A percentile compares a stretch with the other conserved stretches of the same genome.
phyloP scores from a whole-genome alignment of 148 eudicot genomes.

The Camellia granthamiana region DNA sequence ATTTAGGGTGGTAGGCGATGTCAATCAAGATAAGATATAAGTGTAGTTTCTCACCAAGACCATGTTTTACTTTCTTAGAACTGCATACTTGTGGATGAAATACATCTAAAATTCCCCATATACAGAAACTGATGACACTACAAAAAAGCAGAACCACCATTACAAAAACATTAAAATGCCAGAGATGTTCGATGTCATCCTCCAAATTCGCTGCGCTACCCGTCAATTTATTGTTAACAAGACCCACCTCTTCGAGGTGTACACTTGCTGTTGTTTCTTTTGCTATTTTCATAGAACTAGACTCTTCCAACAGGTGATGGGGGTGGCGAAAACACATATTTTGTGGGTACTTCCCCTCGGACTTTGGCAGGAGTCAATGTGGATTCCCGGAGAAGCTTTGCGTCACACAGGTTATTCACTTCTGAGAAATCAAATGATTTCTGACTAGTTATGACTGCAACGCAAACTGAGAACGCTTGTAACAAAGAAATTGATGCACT shows the following conservation, averaged over 20 bases:
- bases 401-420: conserved; percentile 19
- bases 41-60: too few species aligned
- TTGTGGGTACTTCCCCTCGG: conserved; percentile 30
- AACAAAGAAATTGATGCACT: conserved; percentile 55
- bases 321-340: conserved; percentile 53
- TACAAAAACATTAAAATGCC: too few species aligned
- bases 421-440: conserved; percentile 32
- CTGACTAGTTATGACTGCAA: conserved; percentile 49
- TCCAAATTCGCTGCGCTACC: too few species aligned
- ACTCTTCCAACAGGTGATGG: conserved; percentile 77
- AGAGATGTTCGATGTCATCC: not conserved
- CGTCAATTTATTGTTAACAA: conserved; percentile 1
- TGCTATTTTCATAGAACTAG: conserved; percentile 18
- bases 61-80: too few species aligned
- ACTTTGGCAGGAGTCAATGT: conserved; percentile 8
- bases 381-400: conserved; percentile 15
- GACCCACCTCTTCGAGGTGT: conserved; percentile 23
- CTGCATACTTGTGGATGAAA: too few species aligned
- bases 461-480: conserved; percentile 73
- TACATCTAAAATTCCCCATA: too few species aligned
- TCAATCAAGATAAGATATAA: too few species aligned
- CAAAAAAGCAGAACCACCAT: too few species aligned
- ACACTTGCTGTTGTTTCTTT: conserved; percentile 13
- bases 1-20: too few species aligned
- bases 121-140: too few species aligned